These are phyloP conservation scores for Dipteronia dyeriana DNA, from an alignment of 345 rosid species.

Conservation along the genomic window DNA sequence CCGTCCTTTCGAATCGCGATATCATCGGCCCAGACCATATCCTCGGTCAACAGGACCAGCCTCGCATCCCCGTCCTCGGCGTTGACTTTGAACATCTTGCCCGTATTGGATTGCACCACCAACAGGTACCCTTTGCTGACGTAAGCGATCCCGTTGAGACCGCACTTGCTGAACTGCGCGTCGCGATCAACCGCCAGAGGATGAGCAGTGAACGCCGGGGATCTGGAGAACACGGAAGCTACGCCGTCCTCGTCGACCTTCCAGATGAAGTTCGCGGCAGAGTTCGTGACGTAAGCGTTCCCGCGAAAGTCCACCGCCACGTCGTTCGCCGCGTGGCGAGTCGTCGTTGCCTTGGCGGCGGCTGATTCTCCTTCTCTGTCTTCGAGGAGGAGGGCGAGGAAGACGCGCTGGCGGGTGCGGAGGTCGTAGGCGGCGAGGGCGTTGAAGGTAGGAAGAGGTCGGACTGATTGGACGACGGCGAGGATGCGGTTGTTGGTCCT, in stretches of 20 bases:
- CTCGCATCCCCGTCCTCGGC: constrained; percentile 65
- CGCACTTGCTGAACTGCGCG: constrained; percentile 45
- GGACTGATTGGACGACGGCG: constrained; percentile 45
- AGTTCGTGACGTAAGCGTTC: constrained; percentile 84
- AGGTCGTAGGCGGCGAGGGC: constrained; percentile 94
- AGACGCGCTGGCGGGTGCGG: constrained; percentile 39
- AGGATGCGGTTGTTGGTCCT: constrained; percentile 57
- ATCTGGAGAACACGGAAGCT: constrained; percentile 69
- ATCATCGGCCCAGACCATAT: constrained; percentile 60
- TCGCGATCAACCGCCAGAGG: constrained; percentile 44
- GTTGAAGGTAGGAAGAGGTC: constrained; percentile 68
- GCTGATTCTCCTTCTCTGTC: background rate
- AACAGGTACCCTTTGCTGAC: constrained; percentile 75
- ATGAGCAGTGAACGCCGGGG: constrained; percentile 45
- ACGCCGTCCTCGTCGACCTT: constrained; percentile 62
- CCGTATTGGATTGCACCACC: constrained; percentile 84
- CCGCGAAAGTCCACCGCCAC: constrained; percentile 73
- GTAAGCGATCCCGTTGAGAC: constrained; percentile 75
- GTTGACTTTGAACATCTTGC: constrained; percentile 82
- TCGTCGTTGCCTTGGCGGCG: constrained; percentile 4
- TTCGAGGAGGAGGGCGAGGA: constrained; percentile 32
- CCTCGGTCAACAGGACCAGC: constrained; percentile 48
- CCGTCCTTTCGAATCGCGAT: constrained; percentile 66
- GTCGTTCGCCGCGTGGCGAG: constrained; percentile 54
- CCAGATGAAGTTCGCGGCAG: constrained; percentile 85